phyloP scores from a whole-genome alignment of 2,329 filamentous ascomycete genomes.

The Pyrenophora tritici-repentis region DNA sequence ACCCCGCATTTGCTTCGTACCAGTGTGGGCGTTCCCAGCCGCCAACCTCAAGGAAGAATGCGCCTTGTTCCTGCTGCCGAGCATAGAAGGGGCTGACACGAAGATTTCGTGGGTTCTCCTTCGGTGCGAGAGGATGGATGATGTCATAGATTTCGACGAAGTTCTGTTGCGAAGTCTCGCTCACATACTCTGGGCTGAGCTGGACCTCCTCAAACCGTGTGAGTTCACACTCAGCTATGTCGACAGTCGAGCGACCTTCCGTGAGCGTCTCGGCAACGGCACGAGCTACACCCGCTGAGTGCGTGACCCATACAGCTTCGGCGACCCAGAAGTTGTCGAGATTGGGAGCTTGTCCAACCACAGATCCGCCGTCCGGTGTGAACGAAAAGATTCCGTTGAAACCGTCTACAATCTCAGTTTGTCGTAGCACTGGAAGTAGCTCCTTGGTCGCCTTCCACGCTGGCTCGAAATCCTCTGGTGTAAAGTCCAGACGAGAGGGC shows the following conservation, averaged over 20 bases:
- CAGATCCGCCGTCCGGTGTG: conserved; percentile 65
- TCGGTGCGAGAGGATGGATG: conserved; percentile 64
- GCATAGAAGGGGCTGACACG: conserved; percentile 63
- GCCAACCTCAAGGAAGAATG: conserved; percentile 63
- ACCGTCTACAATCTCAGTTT: conserved; percentile 60
- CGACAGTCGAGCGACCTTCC: conserved; percentile 59
- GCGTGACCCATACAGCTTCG: conserved; percentile 70
- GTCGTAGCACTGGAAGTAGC: conserved; percentile 58
- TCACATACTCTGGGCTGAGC: conserved; percentile 60
- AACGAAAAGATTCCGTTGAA: conserved; percentile 72
- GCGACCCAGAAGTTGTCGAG: conserved; percentile 67
- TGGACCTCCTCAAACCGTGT: conserved; percentile 67
- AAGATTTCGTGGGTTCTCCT: conserved; percentile 62
- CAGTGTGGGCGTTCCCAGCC: conserved; percentile 69
- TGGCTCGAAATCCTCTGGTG: conserved; percentile 62
- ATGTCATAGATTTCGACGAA: conserved; percentile 70
- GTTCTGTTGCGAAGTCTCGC: conserved; percentile 64
- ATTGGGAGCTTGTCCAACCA: conserved; percentile 63
- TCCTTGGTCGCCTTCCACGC: conserved; percentile 63
- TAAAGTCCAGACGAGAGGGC: conserved; percentile 67
- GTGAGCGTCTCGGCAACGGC: conserved; percentile 65
- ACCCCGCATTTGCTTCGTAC: conserved; percentile 61
- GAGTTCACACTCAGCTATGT: conserved; percentile 64
- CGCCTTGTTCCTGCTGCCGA: conserved; percentile 60
- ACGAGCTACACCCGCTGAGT: conserved; percentile 66